Evolutionary conservation across 495 filamentous ascomycete genomes (phyloP).

Genomic region (Penicillium argentinense): DNA sequence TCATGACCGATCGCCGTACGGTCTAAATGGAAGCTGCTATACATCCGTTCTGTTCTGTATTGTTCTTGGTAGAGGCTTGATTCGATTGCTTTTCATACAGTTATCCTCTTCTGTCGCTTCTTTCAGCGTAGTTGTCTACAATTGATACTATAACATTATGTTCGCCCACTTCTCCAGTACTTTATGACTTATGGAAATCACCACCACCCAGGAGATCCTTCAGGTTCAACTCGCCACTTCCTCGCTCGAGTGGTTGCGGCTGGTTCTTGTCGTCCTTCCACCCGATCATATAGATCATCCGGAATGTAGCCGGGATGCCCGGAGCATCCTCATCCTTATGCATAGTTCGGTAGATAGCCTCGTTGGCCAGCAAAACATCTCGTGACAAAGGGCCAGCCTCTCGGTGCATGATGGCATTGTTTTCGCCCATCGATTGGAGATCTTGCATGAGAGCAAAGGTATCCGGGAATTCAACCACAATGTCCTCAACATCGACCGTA

Average conservation of each 20-base stretch:
- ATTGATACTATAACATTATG: conserved; percentile 30
- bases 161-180: conserved; percentile 3
- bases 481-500: conserved; percentile 96
- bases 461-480: conserved; percentile 93
- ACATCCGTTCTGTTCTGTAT: conserved; percentile 16
- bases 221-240: conserved; percentile 77
- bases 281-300: conserved; percentile 95
- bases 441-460: conserved; percentile 90
- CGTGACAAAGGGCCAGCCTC: conserved; percentile 71
- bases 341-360: conserved; percentile 84
- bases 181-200: conserved; percentile 38
- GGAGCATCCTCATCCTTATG: conserved; percentile 71
- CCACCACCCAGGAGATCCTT: conserved; percentile 75
- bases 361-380: conserved; percentile 84
- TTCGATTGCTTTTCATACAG: conserved; percentile 27
- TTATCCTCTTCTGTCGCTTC: conserved; percentile 15
- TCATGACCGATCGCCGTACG: conserved; percentile 89
- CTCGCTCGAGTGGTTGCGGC: conserved; percentile 73
- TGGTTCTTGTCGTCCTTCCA: conserved; percentile 88
- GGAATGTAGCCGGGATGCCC: conserved; percentile 83
- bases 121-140: conserved; percentile 34
- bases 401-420: conserved; percentile 78
- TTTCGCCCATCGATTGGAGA: conserved; percentile 92
- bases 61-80: conserved; percentile 26
- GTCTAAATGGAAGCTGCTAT: conserved; percentile 53